These are phyloP conservation scores for Monascus purpureus DNA, from an alignment of 495 filamentous ascomycete genomes.

Conservation along the genomic window DNA sequence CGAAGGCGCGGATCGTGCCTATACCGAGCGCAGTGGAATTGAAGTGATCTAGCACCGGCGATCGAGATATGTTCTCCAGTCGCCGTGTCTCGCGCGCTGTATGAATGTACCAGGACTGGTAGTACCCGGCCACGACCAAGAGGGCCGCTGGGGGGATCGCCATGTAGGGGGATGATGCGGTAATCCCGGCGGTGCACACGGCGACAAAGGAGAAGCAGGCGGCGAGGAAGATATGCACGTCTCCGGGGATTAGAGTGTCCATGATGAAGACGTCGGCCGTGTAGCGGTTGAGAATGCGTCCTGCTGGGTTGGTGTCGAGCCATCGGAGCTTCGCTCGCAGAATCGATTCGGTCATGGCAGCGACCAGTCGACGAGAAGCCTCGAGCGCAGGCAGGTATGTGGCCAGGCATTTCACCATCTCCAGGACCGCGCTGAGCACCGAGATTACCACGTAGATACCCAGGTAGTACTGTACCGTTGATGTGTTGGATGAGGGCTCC, in stretches of 20 bases:
- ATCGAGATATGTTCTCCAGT: constrained; percentile 49
- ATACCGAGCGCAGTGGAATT: constrained; percentile 48
- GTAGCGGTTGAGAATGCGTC: constrained; percentile 58
- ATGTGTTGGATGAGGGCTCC: neutral
- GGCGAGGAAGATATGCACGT: too few species aligned
- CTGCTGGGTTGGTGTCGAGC: constrained; percentile 61
- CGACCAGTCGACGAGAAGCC: constrained; percentile 45
- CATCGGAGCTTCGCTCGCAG: constrained; percentile 52
- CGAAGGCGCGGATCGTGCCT: constrained; percentile 53
- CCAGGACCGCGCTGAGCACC: constrained; percentile 33
- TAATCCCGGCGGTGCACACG: too few species aligned
- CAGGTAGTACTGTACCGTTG: constrained; percentile 49
- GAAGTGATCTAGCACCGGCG: constrained; percentile 57
- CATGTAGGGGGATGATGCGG: too few species aligned
- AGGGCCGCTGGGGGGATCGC: too few species aligned
- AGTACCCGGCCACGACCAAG: too few species aligned
- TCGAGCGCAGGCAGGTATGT: constrained; percentile 38
- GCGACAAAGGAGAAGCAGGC: too few species aligned
- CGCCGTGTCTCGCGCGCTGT: constrained; percentile 55
- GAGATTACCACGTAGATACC: constrained; percentile 45
- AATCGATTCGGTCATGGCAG: constrained; percentile 41
- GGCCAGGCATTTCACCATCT: constrained; percentile 36
- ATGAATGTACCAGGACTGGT: constrained; percentile 47
- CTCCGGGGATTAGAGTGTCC: constrained; percentile 43
- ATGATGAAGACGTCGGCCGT: constrained; percentile 53